A percentile compares a stretch with the other conserved stretches of the same genome.
phyloP scores from a whole-genome alignment of 768 basidiomycete species.

The Strobilomyces dryophilus region DNA sequence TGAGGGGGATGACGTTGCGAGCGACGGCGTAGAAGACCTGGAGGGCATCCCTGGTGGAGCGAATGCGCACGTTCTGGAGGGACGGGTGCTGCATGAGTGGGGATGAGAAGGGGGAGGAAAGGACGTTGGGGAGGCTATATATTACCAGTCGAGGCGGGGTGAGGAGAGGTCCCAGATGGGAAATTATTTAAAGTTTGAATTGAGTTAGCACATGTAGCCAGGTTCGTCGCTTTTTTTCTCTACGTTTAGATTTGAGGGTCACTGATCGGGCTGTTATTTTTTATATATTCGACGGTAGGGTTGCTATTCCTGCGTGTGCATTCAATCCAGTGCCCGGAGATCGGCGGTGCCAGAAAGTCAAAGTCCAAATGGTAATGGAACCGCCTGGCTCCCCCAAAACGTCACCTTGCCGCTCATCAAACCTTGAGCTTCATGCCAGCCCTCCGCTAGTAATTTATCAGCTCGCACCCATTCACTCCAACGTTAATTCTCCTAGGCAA shows the following conservation, averaged over 20 bases:
- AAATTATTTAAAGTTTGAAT: constrained; percentile 57
- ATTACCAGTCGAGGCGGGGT: constrained; percentile 29
- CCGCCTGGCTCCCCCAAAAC: not conserved
- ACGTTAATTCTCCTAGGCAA: constrained; percentile 18
- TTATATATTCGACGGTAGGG: not conserved
- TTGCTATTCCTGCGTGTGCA: not conserved
- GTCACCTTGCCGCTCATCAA: constrained; percentile 16
- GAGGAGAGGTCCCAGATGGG: constrained; percentile 19
- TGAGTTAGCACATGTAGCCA: constrained; percentile 39
- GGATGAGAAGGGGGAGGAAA: constrained; percentile 23
- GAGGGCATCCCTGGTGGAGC: constrained; percentile 75
- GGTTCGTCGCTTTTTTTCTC: not conserved
- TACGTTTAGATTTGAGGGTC: constrained; percentile 12
- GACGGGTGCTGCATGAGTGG: constrained; percentile 69
- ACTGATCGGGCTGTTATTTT: constrained; percentile 19
- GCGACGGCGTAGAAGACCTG: constrained; percentile 80
- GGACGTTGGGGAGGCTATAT: constrained; percentile 32
- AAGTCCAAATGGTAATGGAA: constrained; percentile 12
- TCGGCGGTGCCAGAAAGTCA: constrained; percentile 15
- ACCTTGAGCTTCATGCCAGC: constrained; percentile 15
- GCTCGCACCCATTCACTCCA: not conserved
- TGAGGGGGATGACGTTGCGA: constrained; percentile 61
- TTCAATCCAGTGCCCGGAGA: constrained; percentile 2
- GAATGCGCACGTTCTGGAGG: constrained; percentile 69
- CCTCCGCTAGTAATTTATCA: not conserved